A percentile compares a stretch with the other conserved stretches of the same genome.
Evolutionary conservation across 495 filamentous ascomycete genomes (phyloP).

Genomic region (Penicillium pulvis): DNA sequence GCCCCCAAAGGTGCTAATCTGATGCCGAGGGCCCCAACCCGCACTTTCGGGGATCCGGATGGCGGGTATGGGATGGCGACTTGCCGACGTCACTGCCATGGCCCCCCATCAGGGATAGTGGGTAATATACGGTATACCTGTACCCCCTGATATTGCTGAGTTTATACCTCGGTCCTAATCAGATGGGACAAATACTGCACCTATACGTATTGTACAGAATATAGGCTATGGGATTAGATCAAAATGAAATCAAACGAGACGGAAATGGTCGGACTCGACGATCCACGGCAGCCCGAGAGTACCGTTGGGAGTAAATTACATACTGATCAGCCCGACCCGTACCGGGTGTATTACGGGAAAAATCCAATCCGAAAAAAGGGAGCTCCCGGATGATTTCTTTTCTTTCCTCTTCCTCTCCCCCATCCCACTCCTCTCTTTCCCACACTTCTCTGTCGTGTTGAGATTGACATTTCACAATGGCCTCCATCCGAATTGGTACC

Average conservation of each 20-base stretch:
- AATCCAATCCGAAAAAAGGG: slow-evolving; percentile 17
- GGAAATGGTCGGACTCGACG: slow-evolving; percentile 12
- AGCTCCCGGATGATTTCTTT: slow-evolving; percentile 20
- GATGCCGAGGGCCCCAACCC: slow-evolving; percentile 20
- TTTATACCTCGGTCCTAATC: background rate
- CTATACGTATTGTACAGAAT: too few species aligned
- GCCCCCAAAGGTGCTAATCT: slow-evolving; percentile 1
- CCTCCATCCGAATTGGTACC: slow-evolving; percentile 74
- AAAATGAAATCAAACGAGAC: background rate
- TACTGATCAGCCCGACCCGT: slow-evolving; percentile 19
- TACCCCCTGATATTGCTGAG: background rate
- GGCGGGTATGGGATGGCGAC: slow-evolving; percentile 27
- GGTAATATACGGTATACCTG: slow-evolving; percentile 6
- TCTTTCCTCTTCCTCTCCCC: slow-evolving; percentile 12
- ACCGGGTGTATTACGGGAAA: slow-evolving; percentile 37
- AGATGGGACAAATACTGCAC: background rate
- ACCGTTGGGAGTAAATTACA: slow-evolving; percentile 28
- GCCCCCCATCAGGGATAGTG: slow-evolving; percentile 5
- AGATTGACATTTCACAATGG: slow-evolving; percentile 52
- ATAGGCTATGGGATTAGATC: too few species aligned
- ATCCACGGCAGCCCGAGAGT: slow-evolving; percentile 28
- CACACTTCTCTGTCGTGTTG: slow-evolving; percentile 5
- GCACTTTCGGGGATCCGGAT: slow-evolving; percentile 21
- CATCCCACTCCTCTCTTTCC: slow-evolving; percentile 9
- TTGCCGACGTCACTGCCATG: slow-evolving; percentile 43